These are phyloP conservation scores for Gleditsia sinensis DNA, from an alignment of 306 rosid genomes.

Conservation along the genomic window DNA sequence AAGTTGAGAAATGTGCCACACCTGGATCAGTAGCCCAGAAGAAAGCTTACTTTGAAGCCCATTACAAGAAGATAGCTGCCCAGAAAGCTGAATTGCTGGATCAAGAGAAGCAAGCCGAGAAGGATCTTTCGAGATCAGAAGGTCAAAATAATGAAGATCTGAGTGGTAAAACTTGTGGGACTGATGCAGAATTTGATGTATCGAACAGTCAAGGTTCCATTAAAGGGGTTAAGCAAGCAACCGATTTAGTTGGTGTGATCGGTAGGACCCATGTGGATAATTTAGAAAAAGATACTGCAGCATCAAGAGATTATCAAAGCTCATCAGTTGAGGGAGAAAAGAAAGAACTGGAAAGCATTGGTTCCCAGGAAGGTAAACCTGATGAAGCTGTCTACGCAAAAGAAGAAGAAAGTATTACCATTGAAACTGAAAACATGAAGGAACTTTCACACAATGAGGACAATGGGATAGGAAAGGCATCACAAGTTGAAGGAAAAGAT, in stretches of 20 bases:
- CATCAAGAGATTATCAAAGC: conserved; percentile 39
- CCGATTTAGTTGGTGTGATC: conserved; percentile 37
- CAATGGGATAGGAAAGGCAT: conserved; percentile 43
- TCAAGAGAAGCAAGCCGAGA: conserved; percentile 58
- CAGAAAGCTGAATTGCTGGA: conserved; percentile 74
- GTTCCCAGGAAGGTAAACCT: conserved; percentile 45
- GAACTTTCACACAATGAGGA: conserved; percentile 47
- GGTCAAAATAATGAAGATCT: conserved; percentile 55
- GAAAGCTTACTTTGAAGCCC: conserved; percentile 94
- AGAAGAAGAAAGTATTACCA: conserved; percentile 40
- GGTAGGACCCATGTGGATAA: conserved; percentile 30
- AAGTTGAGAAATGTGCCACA: conserved; percentile 92
- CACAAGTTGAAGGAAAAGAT: conserved; percentile 51
- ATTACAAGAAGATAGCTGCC: conserved; percentile 94
- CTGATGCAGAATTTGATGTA: conserved; percentile 40
- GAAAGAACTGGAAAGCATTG: conserved; percentile 42
- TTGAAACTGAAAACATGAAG: conserved; percentile 47
- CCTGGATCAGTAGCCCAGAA: conserved; percentile 98
- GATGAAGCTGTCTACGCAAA: conserved; percentile 45
- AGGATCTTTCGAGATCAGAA: conserved; percentile 43
- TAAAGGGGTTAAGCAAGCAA: conserved; percentile 37
- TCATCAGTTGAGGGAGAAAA: conserved; percentile 44
- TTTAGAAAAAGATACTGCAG: conserved; percentile 45
- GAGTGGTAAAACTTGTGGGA: conserved; percentile 24
- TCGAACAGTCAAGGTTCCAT: conserved; percentile 33